Base-by-base conservation (phyloP, 164 flowering plant genomes). In the Tinospora cordifolia region DNA sequence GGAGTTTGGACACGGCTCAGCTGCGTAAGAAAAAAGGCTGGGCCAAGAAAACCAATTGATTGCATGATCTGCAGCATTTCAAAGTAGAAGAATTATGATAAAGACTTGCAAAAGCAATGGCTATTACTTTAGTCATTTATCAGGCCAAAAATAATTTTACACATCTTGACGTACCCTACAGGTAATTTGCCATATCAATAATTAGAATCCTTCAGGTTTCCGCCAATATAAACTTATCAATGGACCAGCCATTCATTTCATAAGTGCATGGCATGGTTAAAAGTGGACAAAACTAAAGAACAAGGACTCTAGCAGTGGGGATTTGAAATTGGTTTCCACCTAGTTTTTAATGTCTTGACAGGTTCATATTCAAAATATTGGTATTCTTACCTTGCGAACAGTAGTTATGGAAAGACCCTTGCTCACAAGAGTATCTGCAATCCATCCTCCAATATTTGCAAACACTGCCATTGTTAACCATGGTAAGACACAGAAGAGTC, bases 371-470 rank as follows among this genome's bases (percentile, higher is more conserved):
- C 36, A 51, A 59, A 38, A 58, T 5, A 59, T 30, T 11, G 17
- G 47, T 36, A 64, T 9, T 64, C 84, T 83, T 86, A 84, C 98
- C 98, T 93, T 91, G 10, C 96, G 90, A 77, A 93, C 98, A 69
- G 90, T 59, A 14, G 98, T 93, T 72, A 91, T 83, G 24, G 98
- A 93, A 75, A 91, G 76, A 70, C 98, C 98, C 85, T 57, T 90
- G 89, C 90, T 91, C 54, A 93, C 88, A 73, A 93, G 96, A 25
- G 96, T 85, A 73, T 91, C 98, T 25, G 98, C 97, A 77, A 93
- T 93, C 98, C 98, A 93, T 21, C 98, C 98, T 79, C 98, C 98
- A 39, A 93, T 79, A 74, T 93, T 93, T 69, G 98, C 98, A 88
- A 93, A 91, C 38, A 86, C 79, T 39, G 98, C 98, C 98, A 94